Conservation (phyloP, 805 yeast genomes). For the Candida caryicola region DNA sequence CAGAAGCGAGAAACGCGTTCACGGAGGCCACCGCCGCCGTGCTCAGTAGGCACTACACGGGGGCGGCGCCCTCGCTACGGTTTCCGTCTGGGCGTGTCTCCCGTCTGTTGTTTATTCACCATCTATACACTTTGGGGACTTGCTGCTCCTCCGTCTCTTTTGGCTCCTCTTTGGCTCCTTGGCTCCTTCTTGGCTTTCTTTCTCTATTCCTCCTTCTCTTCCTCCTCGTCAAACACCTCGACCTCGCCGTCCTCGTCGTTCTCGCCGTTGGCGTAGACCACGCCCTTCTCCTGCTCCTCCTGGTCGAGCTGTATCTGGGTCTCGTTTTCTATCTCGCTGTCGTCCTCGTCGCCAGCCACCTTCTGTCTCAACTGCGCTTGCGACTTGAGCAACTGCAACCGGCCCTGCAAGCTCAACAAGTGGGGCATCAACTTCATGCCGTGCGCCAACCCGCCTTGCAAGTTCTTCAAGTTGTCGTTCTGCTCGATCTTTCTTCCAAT, state of each 20-base stretch:
- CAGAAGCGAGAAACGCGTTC: too few species aligned
- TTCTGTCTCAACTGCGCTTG: constrained; percentile 67
- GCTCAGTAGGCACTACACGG: too few species aligned
- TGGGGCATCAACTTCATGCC: constrained; percentile 61
- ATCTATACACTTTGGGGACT: too few species aligned
- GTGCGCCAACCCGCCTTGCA: constrained; percentile 56
- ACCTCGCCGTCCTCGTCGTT: constrained; percentile 30
- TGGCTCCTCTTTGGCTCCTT: too few species aligned
- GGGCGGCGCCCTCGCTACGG: too few species aligned
- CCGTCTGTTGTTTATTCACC: too few species aligned
- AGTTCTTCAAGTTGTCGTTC: constrained; percentile 50
- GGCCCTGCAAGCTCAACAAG: constrained; percentile 79
- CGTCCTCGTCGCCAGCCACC: constrained; percentile 16
- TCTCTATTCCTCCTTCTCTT: constrained; percentile 38
- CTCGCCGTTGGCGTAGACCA: constrained; percentile 41
- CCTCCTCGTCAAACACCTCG: constrained; percentile 12
- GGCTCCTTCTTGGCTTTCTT: too few species aligned
- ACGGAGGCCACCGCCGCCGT: too few species aligned
- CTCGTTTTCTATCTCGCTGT: constrained; percentile 16
- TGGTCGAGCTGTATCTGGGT: constrained; percentile 12
- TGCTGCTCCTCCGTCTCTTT: too few species aligned
- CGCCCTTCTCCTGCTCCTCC: constrained; percentile 24
- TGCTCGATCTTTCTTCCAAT: constrained; percentile 51
- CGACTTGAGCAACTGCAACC: constrained; percentile 69
- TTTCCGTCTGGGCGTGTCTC: too few species aligned